Conservation (phyloP, 108 stramenopile species). For the Skeletonema grethae region DNA sequence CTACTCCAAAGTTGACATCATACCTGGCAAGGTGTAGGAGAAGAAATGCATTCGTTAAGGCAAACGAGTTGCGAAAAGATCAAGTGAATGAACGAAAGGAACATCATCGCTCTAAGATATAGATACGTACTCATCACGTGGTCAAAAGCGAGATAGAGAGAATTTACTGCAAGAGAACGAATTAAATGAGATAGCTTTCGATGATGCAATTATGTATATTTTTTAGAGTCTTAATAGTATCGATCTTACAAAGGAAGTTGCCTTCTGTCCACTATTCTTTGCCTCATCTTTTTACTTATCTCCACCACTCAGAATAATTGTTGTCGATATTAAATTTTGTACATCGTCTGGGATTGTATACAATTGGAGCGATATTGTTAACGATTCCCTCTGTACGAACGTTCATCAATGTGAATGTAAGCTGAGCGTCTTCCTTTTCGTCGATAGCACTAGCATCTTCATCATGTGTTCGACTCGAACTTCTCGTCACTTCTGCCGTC, state of each 20-base stretch:
- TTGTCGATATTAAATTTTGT: background rate
- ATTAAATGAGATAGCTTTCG: too few relatives aligned
- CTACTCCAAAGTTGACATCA: conserved; percentile 16
- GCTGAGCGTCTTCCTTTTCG: background rate
- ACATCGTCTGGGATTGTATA: background rate
- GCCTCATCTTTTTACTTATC: background rate
- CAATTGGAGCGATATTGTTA: background rate
- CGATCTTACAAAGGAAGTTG: too few relatives aligned
- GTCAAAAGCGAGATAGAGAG: too few relatives aligned
- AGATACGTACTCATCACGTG: background rate
- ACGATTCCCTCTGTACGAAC: background rate
- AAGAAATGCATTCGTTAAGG: conserved; percentile 45
- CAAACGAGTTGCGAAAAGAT: conserved; percentile 33
- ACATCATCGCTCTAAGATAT: conserved; percentile 18
- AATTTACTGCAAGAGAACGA: too few relatives aligned
- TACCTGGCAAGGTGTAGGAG: conserved; percentile 54
- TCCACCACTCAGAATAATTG: background rate
- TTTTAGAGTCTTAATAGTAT: too few relatives aligned
- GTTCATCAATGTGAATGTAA: background rate
- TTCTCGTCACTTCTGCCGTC: background rate
- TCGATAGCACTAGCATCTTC: background rate
- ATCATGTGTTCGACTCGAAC: background rate
- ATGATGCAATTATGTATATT: too few relatives aligned
- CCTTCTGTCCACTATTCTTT: too few relatives aligned
- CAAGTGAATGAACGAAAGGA: conserved; percentile 8